A percentile compares a stretch with the other conserved stretches of the same genome.
These are phyloP conservation scores for Aethionema arabicum DNA, from an alignment of 345 rosid species.

Conservation along the genomic window DNA sequence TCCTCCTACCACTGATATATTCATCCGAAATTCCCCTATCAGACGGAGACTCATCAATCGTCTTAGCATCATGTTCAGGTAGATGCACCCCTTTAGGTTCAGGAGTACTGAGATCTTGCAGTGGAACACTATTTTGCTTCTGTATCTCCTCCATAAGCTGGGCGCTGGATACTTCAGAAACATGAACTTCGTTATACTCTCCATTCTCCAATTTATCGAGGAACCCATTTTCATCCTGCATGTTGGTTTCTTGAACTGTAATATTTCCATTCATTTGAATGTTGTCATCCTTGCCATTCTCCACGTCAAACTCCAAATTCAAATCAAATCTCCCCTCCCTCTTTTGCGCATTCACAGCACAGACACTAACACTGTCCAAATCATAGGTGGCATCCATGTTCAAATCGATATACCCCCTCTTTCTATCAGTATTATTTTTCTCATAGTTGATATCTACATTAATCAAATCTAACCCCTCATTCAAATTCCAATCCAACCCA, in stretches of 20 bases:
- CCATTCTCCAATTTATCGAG: conserved; percentile 36
- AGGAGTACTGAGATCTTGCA: conserved; percentile 25
- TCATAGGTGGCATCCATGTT: conserved; percentile 68
- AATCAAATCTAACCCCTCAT: conserved; percentile 45
- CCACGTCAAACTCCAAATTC: conserved; percentile 62
- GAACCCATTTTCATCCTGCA: conserved; percentile 27
- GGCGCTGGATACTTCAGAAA: conserved; percentile 37
- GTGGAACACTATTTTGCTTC: conserved; percentile 35
- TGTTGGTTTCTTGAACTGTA: conserved; percentile 32
- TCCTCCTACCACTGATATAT: conserved; percentile 47
- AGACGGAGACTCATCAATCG: conserved; percentile 40
- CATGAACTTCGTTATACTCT: conserved; percentile 46
- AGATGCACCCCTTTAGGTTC: conserved; percentile 35
- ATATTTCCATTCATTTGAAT: conserved; percentile 21
- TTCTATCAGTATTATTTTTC: conserved; percentile 33
- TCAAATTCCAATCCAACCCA: conserved; percentile 63
- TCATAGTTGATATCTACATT: conserved; percentile 29
- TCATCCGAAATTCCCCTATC: conserved; percentile 37
- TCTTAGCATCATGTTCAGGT: conserved; percentile 29
- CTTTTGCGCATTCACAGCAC: conserved; percentile 35
- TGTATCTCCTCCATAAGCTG: conserved; percentile 36
- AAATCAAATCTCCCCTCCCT: conserved; percentile 68
- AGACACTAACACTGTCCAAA: conserved; percentile 41
- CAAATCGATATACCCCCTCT: conserved; percentile 60
- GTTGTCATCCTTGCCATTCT: conserved; percentile 40